These are phyloP conservation scores for Oryza nivara DNA, from an alignment of 176 grass and related monocot species.

Conservation along the genomic window DNA sequence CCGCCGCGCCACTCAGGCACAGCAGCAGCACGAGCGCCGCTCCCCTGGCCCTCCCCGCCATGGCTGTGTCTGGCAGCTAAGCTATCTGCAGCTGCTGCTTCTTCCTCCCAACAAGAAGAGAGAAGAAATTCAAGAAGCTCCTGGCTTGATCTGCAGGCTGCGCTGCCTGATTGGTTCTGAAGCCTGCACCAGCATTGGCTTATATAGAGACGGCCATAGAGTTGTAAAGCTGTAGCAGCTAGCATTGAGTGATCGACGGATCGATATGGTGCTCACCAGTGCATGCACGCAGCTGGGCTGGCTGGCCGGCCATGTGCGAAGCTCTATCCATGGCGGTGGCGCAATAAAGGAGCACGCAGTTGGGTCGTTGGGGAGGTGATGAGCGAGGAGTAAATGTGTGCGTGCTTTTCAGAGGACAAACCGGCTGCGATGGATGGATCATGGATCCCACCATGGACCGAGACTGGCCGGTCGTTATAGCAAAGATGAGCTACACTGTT, in stretches of 20 bases:
- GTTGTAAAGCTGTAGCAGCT: slow-evolving; percentile 6
- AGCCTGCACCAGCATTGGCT: background rate
- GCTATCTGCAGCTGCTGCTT: background rate
- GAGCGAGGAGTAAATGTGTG: slow-evolving; percentile 33
- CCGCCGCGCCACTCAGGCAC: slow-evolving; percentile 55
- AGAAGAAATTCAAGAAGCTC: background rate
- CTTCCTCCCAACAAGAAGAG: background rate
- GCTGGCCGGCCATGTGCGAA: slow-evolving; percentile 51
- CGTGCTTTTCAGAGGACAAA: background rate
- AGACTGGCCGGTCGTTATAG: background rate
- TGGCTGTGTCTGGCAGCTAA: background rate
- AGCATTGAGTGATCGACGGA: slow-evolving; percentile 33
- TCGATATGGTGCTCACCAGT: slow-evolving; percentile 7
- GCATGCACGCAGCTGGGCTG: slow-evolving; percentile 20
- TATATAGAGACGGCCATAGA: slow-evolving; percentile 31
- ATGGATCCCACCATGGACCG: background rate
- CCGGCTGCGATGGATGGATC: slow-evolving; percentile 1
- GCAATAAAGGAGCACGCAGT: slow-evolving; percentile 38
- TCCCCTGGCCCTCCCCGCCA: slow-evolving; percentile 23
- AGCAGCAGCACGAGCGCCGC: slow-evolving; percentile 50
- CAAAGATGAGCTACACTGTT: background rate
- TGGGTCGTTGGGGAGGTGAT: slow-evolving; percentile 29
- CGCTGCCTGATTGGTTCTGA: background rate
- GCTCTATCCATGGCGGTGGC: slow-evolving; percentile 37
- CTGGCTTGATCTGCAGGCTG: background rate